Evolutionary conservation across 2,329 filamentous ascomycete genomes (phyloP), one percentile per base, ranked within the genome.

Genomic region (Kalmusia sp.): DNA sequence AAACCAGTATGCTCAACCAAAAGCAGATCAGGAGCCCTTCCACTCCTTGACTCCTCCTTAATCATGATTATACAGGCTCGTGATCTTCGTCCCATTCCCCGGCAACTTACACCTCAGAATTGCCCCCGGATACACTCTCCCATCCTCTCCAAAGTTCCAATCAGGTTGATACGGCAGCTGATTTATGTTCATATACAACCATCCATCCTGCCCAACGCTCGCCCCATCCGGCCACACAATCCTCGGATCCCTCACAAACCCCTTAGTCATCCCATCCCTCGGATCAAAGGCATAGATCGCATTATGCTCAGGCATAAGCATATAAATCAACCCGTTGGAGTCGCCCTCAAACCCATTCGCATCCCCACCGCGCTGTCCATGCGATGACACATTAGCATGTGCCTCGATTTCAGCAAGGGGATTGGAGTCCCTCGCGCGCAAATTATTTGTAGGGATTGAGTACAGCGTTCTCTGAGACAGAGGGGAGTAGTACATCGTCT

Each of bases 311-410:
- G 77, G 73, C 48, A 79, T 79, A 3, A 79, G 77, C 39, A 75
- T 69, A 49, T 83, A 83, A 31, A 83, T 73, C 35, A 79, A 61
- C 0, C 75, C 76, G 40, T 82, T 81, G 4, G 71, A 76, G 46
- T 82, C 80, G 1, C 77, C 80, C 58, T 83, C 80, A 31, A 82
- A 74, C 0, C 81, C 80, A 57, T 82, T 80, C 3, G 75, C 78
- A 4, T 80, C 71, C 2, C 80, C 80, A 38, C 80, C 81, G 17
- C 74, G 76, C 22, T 73, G 64, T 73, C 79, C 80, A 11, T 80
- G 75, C 24, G 68, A 75, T 4, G 72, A 74, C 8, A 82, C 78
- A 46, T 80, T 80, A 47, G 77, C 73, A n/a, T 72, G 72, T 6
- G 81, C 77, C 1, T 73, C 70, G 35, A 72, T 64, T 50, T 77